Conservation (phyloP, 352 stramenopile genomes). For the Blastocystis sp. region DNA sequence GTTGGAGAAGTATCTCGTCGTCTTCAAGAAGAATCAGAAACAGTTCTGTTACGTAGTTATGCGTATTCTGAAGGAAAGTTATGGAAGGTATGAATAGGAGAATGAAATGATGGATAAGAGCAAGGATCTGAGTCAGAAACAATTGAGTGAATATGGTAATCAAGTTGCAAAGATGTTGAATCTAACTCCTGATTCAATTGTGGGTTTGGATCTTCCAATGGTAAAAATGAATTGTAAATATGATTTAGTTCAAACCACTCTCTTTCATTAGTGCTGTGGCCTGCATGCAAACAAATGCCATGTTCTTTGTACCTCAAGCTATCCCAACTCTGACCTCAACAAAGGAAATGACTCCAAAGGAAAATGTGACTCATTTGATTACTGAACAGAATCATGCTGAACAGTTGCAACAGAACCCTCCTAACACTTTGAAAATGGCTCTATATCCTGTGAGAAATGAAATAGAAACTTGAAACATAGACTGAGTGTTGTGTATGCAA, state of each 20-base stretch:
- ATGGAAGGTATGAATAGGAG: not conserved
- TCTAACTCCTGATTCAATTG: slow-evolving; percentile 1
- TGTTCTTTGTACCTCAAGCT: not conserved
- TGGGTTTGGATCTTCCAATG: slow-evolving; percentile 14
- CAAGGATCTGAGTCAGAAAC: slow-evolving; percentile 20
- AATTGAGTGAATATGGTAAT: not conserved
- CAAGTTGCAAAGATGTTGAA: not conserved
- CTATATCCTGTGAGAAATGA: slow-evolving; percentile 3
- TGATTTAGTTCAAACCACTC: not conserved
- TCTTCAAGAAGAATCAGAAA: slow-evolving; percentile 24
- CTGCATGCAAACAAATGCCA: slow-evolving; percentile 9
- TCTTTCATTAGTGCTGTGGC: slow-evolving; percentile 13
- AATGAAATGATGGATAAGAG: not conserved
- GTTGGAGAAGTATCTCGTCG: not conserved
- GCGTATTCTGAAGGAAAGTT: slow-evolving; percentile 10
- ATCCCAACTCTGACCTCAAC: not conserved
- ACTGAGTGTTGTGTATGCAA: slow-evolving; percentile 52
- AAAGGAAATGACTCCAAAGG: not conserved
- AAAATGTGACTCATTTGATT: slow-evolving; percentile 1
- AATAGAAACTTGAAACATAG: not conserved
- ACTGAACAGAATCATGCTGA: not conserved
- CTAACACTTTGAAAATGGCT: slow-evolving; percentile 14
- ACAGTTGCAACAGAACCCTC: not conserved
- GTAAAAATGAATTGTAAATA: not conserved
- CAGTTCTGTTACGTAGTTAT: slow-evolving; percentile 5